phyloP scores from a whole-genome alignment of 371 early-diverging fungal genomes.

The Mucor plumbeus region DNA sequence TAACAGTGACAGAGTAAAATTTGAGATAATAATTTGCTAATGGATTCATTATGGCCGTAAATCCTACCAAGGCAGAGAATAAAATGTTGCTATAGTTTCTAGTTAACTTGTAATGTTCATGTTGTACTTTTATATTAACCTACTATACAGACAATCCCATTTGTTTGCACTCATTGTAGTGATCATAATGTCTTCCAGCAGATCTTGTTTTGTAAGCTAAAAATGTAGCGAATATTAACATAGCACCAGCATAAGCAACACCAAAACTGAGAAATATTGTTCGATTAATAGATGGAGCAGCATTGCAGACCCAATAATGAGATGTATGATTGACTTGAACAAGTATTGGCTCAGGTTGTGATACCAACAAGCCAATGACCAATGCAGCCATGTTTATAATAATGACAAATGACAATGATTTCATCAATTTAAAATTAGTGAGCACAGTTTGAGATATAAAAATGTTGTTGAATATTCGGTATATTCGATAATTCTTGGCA shows the following conservation, averaged over 20 bases:
- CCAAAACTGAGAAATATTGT: constrained; percentile 35
- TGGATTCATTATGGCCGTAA: constrained; percentile 54
- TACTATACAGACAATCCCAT: constrained; percentile 64
- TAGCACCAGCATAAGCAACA: constrained; percentile 37
- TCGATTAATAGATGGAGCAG: constrained; percentile 19
- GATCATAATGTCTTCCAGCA: constrained; percentile 49
- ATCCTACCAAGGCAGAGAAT: constrained; percentile 53
- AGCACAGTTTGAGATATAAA: constrained; percentile 59
- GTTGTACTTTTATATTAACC: constrained; percentile 22
- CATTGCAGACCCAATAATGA: constrained; percentile 52
- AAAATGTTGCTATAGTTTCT: constrained; percentile 48
- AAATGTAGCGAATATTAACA: constrained; percentile 55
- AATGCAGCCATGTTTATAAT: constrained; percentile 51
- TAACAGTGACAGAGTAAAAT: constrained; percentile 50
- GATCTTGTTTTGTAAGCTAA: constrained; percentile 59
- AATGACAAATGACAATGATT: constrained; percentile 50
- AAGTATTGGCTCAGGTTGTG: constrained; percentile 37
- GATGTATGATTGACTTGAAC: constrained; percentile 39
- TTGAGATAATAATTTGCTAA: constrained; percentile 52
- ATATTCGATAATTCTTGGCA: constrained; percentile 66
- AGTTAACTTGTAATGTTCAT: not conserved
- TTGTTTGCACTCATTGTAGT: constrained; percentile 61
- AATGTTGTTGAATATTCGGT: constrained; percentile 62
- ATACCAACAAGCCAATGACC: constrained; percentile 41
- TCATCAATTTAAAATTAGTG: constrained; percentile 54